These are phyloP conservation scores for Huntiella savannae DNA, from an alignment of 2,329 filamentous ascomycete genomes.

Conservation along the genomic window DNA sequence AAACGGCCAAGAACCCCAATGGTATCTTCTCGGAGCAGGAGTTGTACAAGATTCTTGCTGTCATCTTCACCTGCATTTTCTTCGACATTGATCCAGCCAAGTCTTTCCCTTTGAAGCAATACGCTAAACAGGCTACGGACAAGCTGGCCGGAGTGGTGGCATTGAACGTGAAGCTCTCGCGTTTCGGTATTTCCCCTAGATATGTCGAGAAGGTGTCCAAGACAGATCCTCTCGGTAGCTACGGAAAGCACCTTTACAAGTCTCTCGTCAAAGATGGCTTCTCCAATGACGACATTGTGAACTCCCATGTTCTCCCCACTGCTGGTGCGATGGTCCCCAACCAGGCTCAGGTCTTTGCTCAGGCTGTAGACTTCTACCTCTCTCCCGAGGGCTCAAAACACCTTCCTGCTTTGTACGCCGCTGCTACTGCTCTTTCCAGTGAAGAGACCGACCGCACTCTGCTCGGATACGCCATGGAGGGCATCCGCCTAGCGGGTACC, in stretches of 20 bases:
- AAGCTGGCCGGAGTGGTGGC: conserved; percentile 45
- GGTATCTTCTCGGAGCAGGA: conserved; percentile 38
- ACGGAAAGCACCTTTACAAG: conserved; percentile 47
- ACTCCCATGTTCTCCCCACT: conserved; percentile 50
- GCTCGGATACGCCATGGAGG: conserved; percentile 53
- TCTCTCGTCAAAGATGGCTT: conserved; percentile 44
- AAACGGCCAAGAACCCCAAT: conserved; percentile 38
- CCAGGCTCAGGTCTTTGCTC: conserved; percentile 54
- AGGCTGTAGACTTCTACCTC: conserved; percentile 56
- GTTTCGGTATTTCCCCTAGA: conserved; percentile 28
- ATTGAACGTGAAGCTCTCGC: conserved; percentile 42
- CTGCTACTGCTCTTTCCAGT: conserved; percentile 34
- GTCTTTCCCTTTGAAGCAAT: conserved; percentile 43
- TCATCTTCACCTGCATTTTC: conserved; percentile 48
- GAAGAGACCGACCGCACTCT: conserved; percentile 43
- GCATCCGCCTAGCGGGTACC: conserved; percentile 46
- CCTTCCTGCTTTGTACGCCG: conserved; percentile 38
- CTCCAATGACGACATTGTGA: conserved; percentile 46
- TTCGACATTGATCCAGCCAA: conserved; percentile 46
- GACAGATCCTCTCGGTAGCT: conserved; percentile 37
- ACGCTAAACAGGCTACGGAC: conserved; percentile 34
- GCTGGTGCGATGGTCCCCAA: conserved; percentile 49
- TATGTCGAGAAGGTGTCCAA: conserved; percentile 32
- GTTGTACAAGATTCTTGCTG: conserved; percentile 41
- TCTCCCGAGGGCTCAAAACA: conserved; percentile 34